Base-by-base conservation (phyloP, 371 early-diverging fungal genomes). In the Dichotomocladium elegans region DNA sequence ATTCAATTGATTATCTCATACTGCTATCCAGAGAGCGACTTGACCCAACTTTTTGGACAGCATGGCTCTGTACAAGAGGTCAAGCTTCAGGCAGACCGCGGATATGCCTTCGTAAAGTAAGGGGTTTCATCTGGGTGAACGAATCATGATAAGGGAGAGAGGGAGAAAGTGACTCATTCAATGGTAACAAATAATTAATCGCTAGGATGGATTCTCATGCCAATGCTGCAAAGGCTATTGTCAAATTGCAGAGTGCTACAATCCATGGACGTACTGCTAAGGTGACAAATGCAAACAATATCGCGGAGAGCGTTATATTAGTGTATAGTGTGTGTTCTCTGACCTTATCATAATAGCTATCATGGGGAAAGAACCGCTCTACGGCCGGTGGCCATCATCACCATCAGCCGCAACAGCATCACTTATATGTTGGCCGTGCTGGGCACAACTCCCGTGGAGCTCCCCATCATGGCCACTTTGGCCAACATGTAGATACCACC, bases 81-180 rank as follows among this genome's bases (percentile, higher is more conserved):
- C 42, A 80, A 89, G 46, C 70, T 93, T 63, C 94, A 93, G 67
- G 74, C 85, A 12, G 95, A 94, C 41, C 87, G 91, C 44, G 94
- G 94, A n/a, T 94, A 85, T 63, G 94, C 90, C 11, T 94, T 94
- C 69, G 80, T 94, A 62, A 89, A 86, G 86, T 86, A 68, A 62
- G 54, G 8, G 2, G 3, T 10, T 5, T 30, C 25, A 24, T 15
- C 14, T 21, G 30, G 14, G 29, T 25, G 14, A 15, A 45, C 14
- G 2, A 43, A 24, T 44, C n/a, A 15, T 8, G 14, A 7, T 8
- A 19, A n/a, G n/a, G n/a, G n/a, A n/a, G n/a, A n/a, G n/a, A n/a
- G n/a, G n/a, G n/a, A n/a, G n/a, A n/a, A n/a, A n/a, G n/a, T n/a
- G n/a, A n/a, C n/a, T n/a, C n/a, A n/a, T n/a, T n/a, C n/a, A n/a